phyloP scores from a whole-genome alignment of 2,329 filamentous ascomycete species.

The Alternaria brassicicola region DNA sequence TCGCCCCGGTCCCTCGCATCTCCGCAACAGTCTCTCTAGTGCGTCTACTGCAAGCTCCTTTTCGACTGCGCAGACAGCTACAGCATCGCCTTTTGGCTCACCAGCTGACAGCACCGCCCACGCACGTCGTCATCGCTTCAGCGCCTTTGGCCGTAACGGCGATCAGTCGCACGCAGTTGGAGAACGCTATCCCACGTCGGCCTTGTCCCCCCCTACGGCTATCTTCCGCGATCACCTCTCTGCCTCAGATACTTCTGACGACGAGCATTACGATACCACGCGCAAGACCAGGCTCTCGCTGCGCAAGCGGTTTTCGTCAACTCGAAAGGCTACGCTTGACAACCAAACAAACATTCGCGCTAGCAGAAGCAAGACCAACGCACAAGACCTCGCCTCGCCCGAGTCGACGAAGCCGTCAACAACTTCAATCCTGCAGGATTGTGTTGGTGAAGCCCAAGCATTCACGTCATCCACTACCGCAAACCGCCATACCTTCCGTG shows the following conservation, averaged over 20 bases:
- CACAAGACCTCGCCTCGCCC: slow-evolving; percentile 21
- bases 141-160: slow-evolving; percentile 29
- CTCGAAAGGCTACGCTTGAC: slow-evolving; percentile 22
- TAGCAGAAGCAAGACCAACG: slow-evolving; percentile 21
- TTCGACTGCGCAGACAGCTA: slow-evolving; percentile 17
- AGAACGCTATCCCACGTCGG: slow-evolving; percentile 57
- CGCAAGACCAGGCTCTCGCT: slow-evolving; percentile 32
- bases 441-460: slow-evolving; percentile 22
- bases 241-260: slow-evolving; percentile 35
- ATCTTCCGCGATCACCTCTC: slow-evolving; percentile 36
- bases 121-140: slow-evolving; percentile 26
- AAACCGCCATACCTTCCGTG: slow-evolving; percentile 33
- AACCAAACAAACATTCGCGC: slow-evolving; percentile 7
- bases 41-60: slow-evolving; percentile 32
- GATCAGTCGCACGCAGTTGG: slow-evolving; percentile 49
- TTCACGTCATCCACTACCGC: slow-evolving; percentile 23
- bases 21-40: slow-evolving; percentile 38
- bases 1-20: slow-evolving; percentile 39
- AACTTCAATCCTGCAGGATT: slow-evolving; percentile 26
- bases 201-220: slow-evolving; percentile 50
- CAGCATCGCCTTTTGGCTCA: slow-evolving; percentile 21
- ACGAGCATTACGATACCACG: slow-evolving; percentile 30
- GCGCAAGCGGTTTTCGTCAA: slow-evolving; percentile 32
- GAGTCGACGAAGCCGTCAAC: slow-evolving; percentile 16
- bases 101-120: slow-evolving; percentile 20